These are phyloP conservation scores for Microdochium bolleyi DNA, from an alignment of 2,329 filamentous ascomycete genomes.

Conservation along the genomic window DNA sequence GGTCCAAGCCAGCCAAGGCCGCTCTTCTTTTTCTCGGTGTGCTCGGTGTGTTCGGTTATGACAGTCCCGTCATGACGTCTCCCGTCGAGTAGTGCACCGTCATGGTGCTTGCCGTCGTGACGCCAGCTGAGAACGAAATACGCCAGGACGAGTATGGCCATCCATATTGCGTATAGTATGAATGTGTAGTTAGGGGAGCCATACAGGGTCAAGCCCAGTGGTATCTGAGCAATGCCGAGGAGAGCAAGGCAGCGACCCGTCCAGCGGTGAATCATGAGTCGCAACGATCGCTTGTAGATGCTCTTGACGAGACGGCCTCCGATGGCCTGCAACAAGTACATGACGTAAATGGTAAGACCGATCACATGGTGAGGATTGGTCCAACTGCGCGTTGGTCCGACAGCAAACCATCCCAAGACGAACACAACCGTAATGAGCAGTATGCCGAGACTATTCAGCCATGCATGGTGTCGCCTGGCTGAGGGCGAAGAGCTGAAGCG, in stretches of 20 bases:
- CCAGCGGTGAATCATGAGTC: constrained; percentile 77
- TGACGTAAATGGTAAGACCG: constrained; percentile 67
- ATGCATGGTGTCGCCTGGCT: constrained; percentile 64
- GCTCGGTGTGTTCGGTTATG: constrained; percentile 27
- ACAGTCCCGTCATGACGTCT: constrained; percentile 45
- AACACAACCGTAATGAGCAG: constrained; percentile 64
- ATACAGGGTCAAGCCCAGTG: constrained; percentile 83
- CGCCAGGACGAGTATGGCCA: constrained; percentile 59
- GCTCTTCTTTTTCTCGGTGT: too few species aligned
- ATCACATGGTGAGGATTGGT: constrained; percentile 83
- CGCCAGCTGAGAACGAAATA: constrained; percentile 78
- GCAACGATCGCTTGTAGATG: constrained; percentile 39
- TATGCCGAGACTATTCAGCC: constrained; percentile 63
- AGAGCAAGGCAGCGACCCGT: constrained; percentile 69
- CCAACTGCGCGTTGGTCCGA: constrained; percentile 62
- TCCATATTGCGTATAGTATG: constrained; percentile 76
- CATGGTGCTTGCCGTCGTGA: constrained; percentile 42
- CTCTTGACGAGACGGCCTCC: constrained; percentile 57
- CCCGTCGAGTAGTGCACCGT: constrained; percentile 48
- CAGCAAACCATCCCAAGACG: constrained; percentile 69
- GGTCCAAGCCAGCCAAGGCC: constrained; percentile 40
- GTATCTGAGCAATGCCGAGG: constrained; percentile 78
- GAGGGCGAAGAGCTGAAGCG: constrained; percentile 59
- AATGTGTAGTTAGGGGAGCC: constrained; percentile 82
- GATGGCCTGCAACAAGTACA: constrained; percentile 63